Evolutionary conservation across 345 rosid genomes (phyloP).

Genomic region (Ceriops decandra): DNA sequence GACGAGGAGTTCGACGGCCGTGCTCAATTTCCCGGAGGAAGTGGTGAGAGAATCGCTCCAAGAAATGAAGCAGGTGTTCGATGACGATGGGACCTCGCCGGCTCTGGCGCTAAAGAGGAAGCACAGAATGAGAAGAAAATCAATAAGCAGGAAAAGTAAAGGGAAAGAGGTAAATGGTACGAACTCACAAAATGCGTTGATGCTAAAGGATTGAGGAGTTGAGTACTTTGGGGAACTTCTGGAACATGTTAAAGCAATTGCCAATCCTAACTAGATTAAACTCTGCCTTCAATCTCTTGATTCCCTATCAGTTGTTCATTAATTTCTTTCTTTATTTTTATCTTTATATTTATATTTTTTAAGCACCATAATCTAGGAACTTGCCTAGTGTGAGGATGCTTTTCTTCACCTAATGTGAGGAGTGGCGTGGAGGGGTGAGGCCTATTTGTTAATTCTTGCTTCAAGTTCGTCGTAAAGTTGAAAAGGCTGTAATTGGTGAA

Average conservation of each 20-base stretch:
- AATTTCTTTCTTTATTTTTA: neutral
- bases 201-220: neutral
- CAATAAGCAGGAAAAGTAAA: neutral
- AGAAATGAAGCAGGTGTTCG: neutral
- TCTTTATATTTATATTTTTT: neutral
- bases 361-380: neutral
- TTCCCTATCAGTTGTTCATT: neutral
- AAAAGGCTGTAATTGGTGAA: neutral
- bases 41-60: conserved; percentile 10
- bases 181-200: neutral
- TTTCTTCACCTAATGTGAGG: too few species aligned
- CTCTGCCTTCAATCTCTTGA: neutral
- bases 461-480: neutral
- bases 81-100: neutral
- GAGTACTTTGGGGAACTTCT: neutral
- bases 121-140: neutral
- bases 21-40: conserved; percentile 12
- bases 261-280: neutral
- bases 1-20: conserved; percentile 4
- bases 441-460: neutral
- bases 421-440: neutral
- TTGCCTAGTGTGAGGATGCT: neutral
- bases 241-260: neutral
- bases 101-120: conserved; percentile 5
- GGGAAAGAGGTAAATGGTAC: neutral